A percentile compares a stretch with the other conserved stretches of the same genome.
Conservation (phyloP, 2,329 filamentous ascomycete genomes). For the Apiospora hydei region DNA sequence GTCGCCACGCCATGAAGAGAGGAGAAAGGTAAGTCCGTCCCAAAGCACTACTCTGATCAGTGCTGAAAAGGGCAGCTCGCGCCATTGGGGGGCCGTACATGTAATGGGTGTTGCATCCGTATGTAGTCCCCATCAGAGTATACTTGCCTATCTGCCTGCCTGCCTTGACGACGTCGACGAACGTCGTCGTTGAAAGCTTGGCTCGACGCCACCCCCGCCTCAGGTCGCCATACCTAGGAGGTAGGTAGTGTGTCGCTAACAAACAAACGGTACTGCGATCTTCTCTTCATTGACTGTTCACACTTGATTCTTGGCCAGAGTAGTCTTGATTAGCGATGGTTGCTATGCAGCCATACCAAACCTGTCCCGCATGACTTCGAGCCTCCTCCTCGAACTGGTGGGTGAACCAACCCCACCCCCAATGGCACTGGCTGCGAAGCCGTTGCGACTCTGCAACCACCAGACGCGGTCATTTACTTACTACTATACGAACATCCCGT, state of each 20-base stretch:
- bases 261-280: background rate
- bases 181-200: conserved; percentile 8
- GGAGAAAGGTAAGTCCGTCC: background rate
- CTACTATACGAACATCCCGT: background rate
- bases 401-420: background rate
- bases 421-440: background rate
- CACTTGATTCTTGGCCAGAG: background rate
- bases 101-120: background rate
- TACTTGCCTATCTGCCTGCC: background rate
- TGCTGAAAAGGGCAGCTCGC: background rate
- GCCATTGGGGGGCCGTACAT: background rate
- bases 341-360: background rate
- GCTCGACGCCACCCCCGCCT: conserved; percentile 11
- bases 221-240: background rate
- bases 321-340: background rate
- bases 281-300: background rate
- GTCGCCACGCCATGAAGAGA: background rate
- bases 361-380: conserved; percentile 10
- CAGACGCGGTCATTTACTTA: background rate
- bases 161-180: background rate
- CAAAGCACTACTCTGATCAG: background rate
- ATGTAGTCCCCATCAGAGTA: background rate
- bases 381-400: conserved; percentile 18
- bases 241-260: background rate
- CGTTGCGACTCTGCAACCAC: conserved; percentile 15